phyloP scores from a whole-genome alignment of 177 flowering plant genomes.

The Telopea speciosissima region DNA sequence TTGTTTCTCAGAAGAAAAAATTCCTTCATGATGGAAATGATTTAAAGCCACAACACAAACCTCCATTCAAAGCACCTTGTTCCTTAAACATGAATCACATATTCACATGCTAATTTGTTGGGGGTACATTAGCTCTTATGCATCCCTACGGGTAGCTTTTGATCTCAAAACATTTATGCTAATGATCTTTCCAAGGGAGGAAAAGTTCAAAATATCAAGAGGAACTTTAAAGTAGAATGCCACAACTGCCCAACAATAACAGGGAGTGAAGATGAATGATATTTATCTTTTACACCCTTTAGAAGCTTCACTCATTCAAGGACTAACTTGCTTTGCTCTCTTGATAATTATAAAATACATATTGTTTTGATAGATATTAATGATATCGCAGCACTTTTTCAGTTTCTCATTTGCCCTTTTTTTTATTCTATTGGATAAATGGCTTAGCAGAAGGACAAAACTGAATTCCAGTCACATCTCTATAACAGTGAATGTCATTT shows the following conservation, averaged over 20 bases:
- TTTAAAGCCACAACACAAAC: no score
- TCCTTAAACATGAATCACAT: not conserved
- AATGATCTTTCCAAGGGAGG: not conserved
- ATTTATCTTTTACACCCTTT: not conserved
- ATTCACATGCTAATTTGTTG: no score
- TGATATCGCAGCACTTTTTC: not conserved
- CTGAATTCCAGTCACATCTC: not conserved
- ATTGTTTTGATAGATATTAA: not conserved
- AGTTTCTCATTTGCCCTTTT: not conserved
- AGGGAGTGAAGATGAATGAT: not conserved
- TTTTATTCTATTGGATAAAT: not conserved
- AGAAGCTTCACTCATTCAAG: slow-evolving; percentile 2
- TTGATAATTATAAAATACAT: no score
- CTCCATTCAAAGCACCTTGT: no score
- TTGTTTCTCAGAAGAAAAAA: no score
- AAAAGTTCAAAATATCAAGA: no score
- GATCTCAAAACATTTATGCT: not conserved
- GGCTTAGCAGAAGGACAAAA: not conserved
- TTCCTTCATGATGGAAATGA: no score
- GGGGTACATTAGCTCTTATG: not conserved
- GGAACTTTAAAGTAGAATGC: not conserved
- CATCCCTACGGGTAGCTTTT: not conserved
- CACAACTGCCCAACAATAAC: not conserved
- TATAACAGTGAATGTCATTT: not conserved
- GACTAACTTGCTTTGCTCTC: not conserved